These are phyloP conservation scores for Aureobasidium sp. DNA, from an alignment of 2,329 filamentous ascomycete genomes.

Conservation along the genomic window DNA sequence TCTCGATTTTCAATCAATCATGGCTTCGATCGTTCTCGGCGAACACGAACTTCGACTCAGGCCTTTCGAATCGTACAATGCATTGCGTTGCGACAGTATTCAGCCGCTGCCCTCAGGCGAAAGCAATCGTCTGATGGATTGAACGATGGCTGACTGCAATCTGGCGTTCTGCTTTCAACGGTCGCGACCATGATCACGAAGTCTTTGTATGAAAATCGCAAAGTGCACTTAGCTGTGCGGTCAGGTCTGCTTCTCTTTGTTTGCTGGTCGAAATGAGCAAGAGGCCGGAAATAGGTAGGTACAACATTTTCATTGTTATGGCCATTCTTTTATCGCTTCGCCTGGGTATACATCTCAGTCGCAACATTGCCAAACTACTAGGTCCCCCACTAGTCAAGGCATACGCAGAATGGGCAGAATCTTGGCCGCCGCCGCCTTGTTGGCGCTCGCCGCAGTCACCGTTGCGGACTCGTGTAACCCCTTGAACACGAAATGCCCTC, in stretches of 20 bases:
- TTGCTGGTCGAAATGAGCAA: background rate
- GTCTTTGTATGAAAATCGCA: background rate
- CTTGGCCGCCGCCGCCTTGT: background rate
- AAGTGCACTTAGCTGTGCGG: background rate
- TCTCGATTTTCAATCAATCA: background rate
- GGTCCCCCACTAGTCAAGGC: background rate
- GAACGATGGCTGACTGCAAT: background rate
- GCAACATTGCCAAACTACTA: background rate
- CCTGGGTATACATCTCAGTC: background rate
- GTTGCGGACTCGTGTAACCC: slow-evolving; percentile 17
- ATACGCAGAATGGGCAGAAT: background rate
- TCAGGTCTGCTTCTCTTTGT: background rate
- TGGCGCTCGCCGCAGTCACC: background rate
- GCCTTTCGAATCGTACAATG: background rate
- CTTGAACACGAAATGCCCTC: slow-evolving; percentile 15
- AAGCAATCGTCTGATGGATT: background rate
- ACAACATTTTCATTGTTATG: background rate
- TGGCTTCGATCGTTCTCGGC: background rate
- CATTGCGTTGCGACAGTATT: background rate
- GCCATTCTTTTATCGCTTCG: background rate
- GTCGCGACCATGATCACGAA: background rate
- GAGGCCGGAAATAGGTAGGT: background rate
- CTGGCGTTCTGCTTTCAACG: background rate
- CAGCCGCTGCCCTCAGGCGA: background rate
- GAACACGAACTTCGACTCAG: background rate